These are phyloP conservation scores for Kwoniella bestiolae DNA, from an alignment of 768 basidiomycete genomes.

Conservation along the genomic window DNA sequence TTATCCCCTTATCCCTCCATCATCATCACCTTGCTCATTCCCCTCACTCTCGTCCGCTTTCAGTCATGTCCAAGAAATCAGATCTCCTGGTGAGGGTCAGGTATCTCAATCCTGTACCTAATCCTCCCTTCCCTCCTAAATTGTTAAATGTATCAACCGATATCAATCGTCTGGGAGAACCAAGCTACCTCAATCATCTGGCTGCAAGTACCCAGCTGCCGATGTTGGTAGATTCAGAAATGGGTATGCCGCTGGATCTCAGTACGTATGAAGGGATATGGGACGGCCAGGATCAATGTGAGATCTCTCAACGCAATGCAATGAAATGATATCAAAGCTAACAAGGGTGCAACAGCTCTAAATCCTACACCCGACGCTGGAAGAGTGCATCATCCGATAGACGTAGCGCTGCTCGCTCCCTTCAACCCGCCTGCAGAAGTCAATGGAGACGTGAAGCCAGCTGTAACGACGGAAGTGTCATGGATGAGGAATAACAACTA, in stretches of 20 bases:
- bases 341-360: conserved; percentile 58
- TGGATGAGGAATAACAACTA: conserved; percentile 96
- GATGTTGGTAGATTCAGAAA: conserved; percentile 96
- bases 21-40: not conserved
- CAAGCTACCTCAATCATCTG: conserved; percentile 79
- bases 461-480: conserved; percentile 66
- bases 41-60: not conserved
- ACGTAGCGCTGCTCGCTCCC: conserved; percentile 69
- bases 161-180: conserved; percentile 81
- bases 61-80: conserved; percentile 45
- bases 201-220: conserved; percentile 82
- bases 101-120: conserved; percentile 89
- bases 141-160: conserved; percentile 88
- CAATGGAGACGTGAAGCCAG: conserved; percentile 59
- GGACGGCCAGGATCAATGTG: conserved; percentile 72
- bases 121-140: conserved; percentile 97
- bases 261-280: conserved; percentile 80
- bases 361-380: conserved; percentile 71
- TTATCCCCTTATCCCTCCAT: not conserved
- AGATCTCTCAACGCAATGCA: conserved; percentile 2
- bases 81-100: conserved; percentile 92
- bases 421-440: conserved; percentile 16
- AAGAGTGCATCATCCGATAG: conserved; percentile 55
- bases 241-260: conserved; percentile 92
- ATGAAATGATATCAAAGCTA: not conserved